Evolutionary conservation across 768 basidiomycete genomes (phyloP).

Genomic region (Brasilioporus rufonigricans): DNA sequence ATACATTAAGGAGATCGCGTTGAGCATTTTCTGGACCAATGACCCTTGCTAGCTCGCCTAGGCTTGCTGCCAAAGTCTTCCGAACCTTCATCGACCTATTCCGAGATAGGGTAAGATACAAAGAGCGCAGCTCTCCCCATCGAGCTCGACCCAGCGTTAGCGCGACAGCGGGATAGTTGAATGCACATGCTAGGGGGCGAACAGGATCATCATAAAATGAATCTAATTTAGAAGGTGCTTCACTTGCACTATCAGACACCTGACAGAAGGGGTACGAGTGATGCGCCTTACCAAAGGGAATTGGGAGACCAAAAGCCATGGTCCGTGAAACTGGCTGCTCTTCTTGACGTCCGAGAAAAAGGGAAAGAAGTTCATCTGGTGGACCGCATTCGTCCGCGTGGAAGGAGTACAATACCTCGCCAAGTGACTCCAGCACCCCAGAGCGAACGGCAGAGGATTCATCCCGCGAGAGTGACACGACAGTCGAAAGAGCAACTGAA

Average conservation of each 20-base stretch:
- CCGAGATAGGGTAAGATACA: slow-evolving; percentile 65
- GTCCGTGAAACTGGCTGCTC: slow-evolving; percentile 37
- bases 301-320: slow-evolving; percentile 3
- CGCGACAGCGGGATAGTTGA: slow-evolving; percentile 90
- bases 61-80: slow-evolving; percentile 78
- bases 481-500: slow-evolving; percentile 61
- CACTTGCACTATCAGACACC: slow-evolving; percentile 3
- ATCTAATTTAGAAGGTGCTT: slow-evolving; percentile 34
- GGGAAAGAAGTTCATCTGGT: slow-evolving; percentile 67
- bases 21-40: slow-evolving; percentile 69
- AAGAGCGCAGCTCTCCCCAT: slow-evolving; percentile 70
- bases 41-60: slow-evolving; percentile 87
- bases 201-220: slow-evolving; percentile 62
- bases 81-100: slow-evolving; percentile 63
- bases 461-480: slow-evolving; percentile 63
- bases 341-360: slow-evolving; percentile 69
- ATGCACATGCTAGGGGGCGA: slow-evolving; percentile 76
- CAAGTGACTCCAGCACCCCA: slow-evolving; percentile 81
- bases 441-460: slow-evolving; percentile 65
- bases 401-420: slow-evolving; percentile 87
- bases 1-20: slow-evolving; percentile 69
- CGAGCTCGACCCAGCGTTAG: slow-evolving; percentile 73
- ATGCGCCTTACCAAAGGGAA: slow-evolving; percentile 20
- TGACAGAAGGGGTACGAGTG: neutral
- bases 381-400: slow-evolving; percentile 58